Base-by-base conservation (phyloP, 176 grass and related monocot genomes). In the Alopecurus myosuroides region DNA sequence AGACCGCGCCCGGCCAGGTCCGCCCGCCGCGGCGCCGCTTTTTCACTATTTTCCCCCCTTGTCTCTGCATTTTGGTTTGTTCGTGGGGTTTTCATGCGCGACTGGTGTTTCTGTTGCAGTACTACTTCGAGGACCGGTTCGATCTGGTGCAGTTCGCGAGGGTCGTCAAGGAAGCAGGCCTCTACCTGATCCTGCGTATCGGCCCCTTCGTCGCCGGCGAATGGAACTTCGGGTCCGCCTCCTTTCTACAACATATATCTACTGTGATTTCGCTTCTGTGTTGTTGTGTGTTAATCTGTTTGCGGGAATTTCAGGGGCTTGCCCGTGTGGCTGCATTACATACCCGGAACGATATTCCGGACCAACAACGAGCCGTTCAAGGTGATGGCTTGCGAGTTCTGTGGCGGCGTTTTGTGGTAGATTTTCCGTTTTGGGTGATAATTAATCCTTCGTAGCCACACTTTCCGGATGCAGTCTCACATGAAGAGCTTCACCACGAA, bases 91-190 rank as follows among this genome's bases (percentile, higher is more conserved):
- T 39, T 45, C 20, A 34, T 55, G 70, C 5, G 80, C 39, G 10
- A 42, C 29, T 75, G 51, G 13, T 74, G 62, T 7, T 39, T 61
- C 1, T 35, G 28, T 80, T 88, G 75, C 86, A 98, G 97, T 98
- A 95, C 83, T 94, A 96, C 86, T 98, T 98, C 83, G 93, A 98
- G 88, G 97, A 98, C 55, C 84, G 97, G 12, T 98, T 91, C 68
- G 93, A 98, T 83, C 75, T 98, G 88, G 93, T 96, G 45, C 92
- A 82, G 13, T 98, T 98, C 52, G 86, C 82, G 2, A 90, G 53
- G 77, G 84, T 98, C 57, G 89, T 98, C 42, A 85, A 65, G 30
- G 91, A 95, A 20, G 91, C 97, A 2, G 97, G 93, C 25, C 78
- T 98, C 46, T 92, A 77, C 67, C 61, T 98, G 88, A 98, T 98